These are phyloP conservation scores for Diaporthe helianthi DNA, from an alignment of 2,329 filamentous ascomycete genomes.

Conservation along the genomic window DNA sequence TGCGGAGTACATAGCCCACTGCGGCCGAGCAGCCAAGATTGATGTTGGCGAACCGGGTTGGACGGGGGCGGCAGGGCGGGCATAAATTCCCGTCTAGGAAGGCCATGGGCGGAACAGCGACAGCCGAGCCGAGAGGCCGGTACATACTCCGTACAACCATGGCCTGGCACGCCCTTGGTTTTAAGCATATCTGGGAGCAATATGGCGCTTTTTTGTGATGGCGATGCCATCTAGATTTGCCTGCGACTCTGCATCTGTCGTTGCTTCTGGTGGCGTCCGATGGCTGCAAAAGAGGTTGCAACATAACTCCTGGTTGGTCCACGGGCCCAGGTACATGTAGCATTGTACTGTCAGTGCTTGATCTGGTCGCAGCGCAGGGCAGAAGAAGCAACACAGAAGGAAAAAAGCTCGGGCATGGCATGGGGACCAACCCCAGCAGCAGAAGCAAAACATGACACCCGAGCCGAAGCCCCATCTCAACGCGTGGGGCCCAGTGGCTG, in stretches of 20 bases:
- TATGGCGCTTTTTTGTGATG: conserved; percentile 5
- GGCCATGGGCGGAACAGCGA: conserved; percentile 21
- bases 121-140: conserved; percentile 22
- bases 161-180: background rate
- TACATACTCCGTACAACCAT: no score
- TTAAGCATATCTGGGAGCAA: conserved; percentile 28
- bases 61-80: background rate
- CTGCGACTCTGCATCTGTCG: conserved; percentile 2
- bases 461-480: conserved; percentile 2
- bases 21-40: background rate
- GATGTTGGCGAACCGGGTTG: background rate
- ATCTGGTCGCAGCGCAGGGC: background rate
- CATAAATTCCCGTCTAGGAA: conserved; percentile 16
- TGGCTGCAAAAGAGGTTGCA: background rate
- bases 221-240: conserved; percentile 18
- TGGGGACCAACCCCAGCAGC: background rate
- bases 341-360: background rate
- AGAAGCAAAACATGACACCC: conserved; percentile 12
- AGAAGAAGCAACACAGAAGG: background rate
- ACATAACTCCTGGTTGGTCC: background rate
- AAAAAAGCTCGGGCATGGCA: background rate
- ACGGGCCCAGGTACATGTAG: background rate
- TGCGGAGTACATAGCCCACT: no score
- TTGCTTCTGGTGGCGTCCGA: background rate
- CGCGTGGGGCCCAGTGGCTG: background rate